Percentiles rank a stretch among this genome's conserved stretches.
Evolutionary conservation across 768 basidiomycete genomes (phyloP).

Genomic region (Inosperma sp.): DNA sequence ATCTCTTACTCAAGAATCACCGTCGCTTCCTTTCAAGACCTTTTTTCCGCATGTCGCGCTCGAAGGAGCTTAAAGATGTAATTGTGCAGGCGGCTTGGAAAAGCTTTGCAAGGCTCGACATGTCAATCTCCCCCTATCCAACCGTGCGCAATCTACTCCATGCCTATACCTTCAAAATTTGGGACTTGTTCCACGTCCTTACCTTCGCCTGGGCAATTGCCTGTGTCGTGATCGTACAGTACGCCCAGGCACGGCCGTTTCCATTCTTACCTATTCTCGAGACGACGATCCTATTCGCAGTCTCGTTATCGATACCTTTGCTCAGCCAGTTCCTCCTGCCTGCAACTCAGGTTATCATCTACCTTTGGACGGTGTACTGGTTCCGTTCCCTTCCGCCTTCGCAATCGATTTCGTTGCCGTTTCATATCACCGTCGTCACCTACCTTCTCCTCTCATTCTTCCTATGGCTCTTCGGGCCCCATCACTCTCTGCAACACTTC

Average conservation of each 20-base stretch:
- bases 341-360: neutral
- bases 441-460: neutral
- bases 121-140: neutral
- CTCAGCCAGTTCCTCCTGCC: neutral
- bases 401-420: neutral
- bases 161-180: neutral
- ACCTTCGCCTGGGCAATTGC: neutral
- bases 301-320: neutral
- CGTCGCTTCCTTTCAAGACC: neutral
- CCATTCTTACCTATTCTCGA: neutral
- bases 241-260: neutral
- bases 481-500: neutral
- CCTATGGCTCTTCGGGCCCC: slow-evolving; percentile 2
- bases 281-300: neutral
- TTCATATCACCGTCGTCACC: slow-evolving; percentile 1
- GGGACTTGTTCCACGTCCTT: neutral
- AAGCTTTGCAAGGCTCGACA: slow-evolving; percentile 1
- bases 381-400: slow-evolving; percentile 2
- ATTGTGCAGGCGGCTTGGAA: neutral
- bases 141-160: neutral
- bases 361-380: slow-evolving; percentile 1
- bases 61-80: neutral
- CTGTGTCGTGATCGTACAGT: neutral
- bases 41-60: neutral
- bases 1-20: too few species aligned